Evolutionary conservation across 2,329 filamentous ascomycete genomes (phyloP).

Genomic region (Paecilomyces sp.): DNA sequence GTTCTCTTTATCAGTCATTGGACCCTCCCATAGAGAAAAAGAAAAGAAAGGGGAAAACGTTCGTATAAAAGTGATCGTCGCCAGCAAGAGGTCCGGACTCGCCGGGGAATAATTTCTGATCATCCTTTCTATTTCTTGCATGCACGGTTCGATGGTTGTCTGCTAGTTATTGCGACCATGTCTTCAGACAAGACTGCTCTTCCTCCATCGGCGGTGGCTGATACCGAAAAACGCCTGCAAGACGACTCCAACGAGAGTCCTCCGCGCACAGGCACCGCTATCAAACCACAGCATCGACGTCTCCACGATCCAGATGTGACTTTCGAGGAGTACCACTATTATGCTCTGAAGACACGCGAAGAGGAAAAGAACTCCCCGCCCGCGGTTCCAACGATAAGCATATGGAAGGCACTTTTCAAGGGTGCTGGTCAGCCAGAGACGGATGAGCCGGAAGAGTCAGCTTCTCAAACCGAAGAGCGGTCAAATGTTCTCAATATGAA

Average conservation of each 20-base stretch:
- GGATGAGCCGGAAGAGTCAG: background rate
- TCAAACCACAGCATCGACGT: constrained; percentile 7
- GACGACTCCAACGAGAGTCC: background rate
- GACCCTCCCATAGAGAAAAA: background rate
- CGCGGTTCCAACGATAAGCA: constrained; percentile 1
- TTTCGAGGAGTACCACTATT: constrained; percentile 32
- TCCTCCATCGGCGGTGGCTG: background rate
- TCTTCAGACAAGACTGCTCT: background rate
- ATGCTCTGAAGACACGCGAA: constrained; percentile 23
- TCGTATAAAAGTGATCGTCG: background rate
- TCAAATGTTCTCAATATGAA: background rate
- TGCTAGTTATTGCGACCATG: background rate
- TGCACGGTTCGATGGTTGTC: background rate
- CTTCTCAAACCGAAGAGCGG: background rate
- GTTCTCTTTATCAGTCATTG: background rate
- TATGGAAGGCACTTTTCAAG: constrained; percentile 1
- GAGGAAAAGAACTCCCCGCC: constrained; percentile 17
- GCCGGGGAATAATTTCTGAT: background rate
- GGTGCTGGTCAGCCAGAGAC: background rate
- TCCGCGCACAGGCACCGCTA: background rate
- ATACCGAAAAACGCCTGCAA: background rate
- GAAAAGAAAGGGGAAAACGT: background rate
- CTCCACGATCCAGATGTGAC: constrained; percentile 21
- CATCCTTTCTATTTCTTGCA: background rate
- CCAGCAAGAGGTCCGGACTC: background rate